Evolutionary conservation across 192 early-diverging fungal species (phyloP).

Genomic region (Umbelopsis vinacea): DNA sequence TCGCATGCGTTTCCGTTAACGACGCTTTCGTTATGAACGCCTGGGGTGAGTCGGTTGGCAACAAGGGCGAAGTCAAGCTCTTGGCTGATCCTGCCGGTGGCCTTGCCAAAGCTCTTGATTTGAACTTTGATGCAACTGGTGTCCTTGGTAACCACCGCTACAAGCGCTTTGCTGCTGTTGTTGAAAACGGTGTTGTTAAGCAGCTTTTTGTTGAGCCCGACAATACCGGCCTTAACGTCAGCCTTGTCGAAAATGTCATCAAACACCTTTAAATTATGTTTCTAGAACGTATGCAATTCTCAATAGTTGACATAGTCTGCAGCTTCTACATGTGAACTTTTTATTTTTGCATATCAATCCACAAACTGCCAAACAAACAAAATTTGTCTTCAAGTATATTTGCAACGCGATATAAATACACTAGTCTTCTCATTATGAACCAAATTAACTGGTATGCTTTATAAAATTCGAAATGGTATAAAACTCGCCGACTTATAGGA

Average conservation of each 20-base stretch:
- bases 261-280: conserved; percentile 36
- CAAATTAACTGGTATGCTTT: no score
- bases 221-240: conserved; percentile 55
- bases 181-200: conserved; percentile 44
- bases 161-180: conserved; percentile 56
- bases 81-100: conserved; percentile 58
- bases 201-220: conserved; percentile 51
- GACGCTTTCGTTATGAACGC: conserved; percentile 70
- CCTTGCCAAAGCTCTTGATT: conserved; percentile 55
- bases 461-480: no score
- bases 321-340: no score
- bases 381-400: no score
- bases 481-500: no score
- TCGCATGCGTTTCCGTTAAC: conserved; percentile 52
- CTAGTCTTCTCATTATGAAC: no score
- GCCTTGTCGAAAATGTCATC: conserved; percentile 49
- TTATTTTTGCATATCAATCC: no score
- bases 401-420: no score
- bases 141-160: conserved; percentile 54
- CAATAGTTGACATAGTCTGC: no score
- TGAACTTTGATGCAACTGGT: conserved; percentile 63
- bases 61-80: conserved; percentile 51
- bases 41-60: conserved; percentile 40
- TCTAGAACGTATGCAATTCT: no score
- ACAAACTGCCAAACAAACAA: no score